A percentile compares a stretch with the other conserved stretches of the same genome.
phyloP scores from a whole-genome alignment of 1,284 basidiomycete species.

The Wolfiporia cocos region DNA sequence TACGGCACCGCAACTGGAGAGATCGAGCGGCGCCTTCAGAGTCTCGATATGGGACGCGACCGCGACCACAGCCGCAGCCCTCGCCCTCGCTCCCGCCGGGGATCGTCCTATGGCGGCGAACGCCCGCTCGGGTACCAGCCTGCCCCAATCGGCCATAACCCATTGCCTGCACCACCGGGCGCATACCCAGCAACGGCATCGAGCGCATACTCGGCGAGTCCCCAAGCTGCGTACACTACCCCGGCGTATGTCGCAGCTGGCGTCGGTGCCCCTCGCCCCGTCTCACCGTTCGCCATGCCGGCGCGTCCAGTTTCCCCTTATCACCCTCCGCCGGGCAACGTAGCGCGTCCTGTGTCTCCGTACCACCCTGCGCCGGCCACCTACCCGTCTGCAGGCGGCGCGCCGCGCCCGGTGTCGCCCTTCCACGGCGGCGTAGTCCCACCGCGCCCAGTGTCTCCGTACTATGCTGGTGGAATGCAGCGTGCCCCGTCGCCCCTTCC shows the following conservation, averaged over 20 bases:
- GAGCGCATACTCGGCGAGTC: neutral
- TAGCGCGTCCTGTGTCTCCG: conserved; percentile 14
- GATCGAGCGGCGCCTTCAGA: conserved; percentile 26
- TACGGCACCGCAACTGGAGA: conserved; percentile 19
- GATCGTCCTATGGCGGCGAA: conserved; percentile 22
- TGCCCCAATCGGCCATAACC: conserved; percentile 13
- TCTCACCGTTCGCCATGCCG: conserved; percentile 18
- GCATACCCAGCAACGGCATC: conserved; percentile 11
- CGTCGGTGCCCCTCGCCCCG: too few relatives aligned
- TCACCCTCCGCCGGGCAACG: conserved; percentile 7
- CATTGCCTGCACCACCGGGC: conserved; percentile 9
- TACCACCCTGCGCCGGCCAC: conserved; percentile 16
- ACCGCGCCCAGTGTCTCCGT: conserved; percentile 27
- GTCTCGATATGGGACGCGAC: conserved; percentile 24
- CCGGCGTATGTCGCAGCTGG: neutral
- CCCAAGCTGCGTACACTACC: neutral
- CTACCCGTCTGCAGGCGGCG: conserved; percentile 14
- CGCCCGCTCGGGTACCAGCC: conserved; percentile 18
- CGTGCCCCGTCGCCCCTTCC: conserved; percentile 17
- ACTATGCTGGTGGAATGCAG: conserved; percentile 16
- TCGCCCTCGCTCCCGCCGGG: conserved; percentile 19
- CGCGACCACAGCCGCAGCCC: conserved; percentile 21
- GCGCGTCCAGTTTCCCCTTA: conserved; percentile 21
- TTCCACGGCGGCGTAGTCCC: conserved; percentile 21
- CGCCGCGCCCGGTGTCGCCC: conserved; percentile 24